Evolutionary conservation across 768 basidiomycete species (phyloP).

Genomic region (Leucosporidium scottii): DNA sequence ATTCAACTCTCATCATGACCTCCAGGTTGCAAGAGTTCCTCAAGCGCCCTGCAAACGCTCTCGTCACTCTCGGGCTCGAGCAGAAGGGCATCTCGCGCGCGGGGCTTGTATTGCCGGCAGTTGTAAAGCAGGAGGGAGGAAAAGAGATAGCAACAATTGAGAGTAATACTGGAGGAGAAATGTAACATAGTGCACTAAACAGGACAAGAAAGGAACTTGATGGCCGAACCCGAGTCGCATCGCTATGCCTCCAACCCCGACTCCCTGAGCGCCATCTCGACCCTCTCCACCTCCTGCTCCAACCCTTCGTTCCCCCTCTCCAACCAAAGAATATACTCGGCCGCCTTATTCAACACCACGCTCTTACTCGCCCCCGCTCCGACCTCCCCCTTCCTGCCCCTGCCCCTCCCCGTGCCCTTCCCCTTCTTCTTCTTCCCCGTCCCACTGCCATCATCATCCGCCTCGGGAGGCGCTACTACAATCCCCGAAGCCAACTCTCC

Average conservation of each 20-base stretch:
- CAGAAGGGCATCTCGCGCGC: too few species aligned
- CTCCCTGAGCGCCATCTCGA: constrained; percentile 47
- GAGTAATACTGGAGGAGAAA: too few species aligned
- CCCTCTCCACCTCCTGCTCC: constrained; percentile 57
- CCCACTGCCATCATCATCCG: constrained; percentile 47
- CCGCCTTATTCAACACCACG: constrained; percentile 76
- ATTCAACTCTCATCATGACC: too few species aligned
- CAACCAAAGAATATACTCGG: constrained; percentile 77
- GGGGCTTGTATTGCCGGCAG: too few species aligned
- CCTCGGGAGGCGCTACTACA: constrained; percentile 19
- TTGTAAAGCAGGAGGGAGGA: too few species aligned
- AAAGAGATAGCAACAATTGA: too few species aligned
- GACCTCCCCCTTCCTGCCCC: constrained; percentile 29
- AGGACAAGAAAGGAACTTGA: too few species aligned
- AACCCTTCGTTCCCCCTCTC: constrained; percentile 72
- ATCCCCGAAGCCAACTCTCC: constrained; percentile 53
- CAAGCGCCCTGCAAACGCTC: too few species aligned
- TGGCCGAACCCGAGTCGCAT: too few species aligned
- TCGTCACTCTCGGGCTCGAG: too few species aligned
- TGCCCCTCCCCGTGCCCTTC: constrained; percentile 39
- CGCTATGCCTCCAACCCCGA: constrained; percentile 1
- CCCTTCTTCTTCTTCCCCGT: constrained; percentile 53
- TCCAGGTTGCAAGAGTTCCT: too few species aligned
- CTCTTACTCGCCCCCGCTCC: constrained; percentile 55
- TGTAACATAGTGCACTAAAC: too few species aligned